Conservation (phyloP, 805 yeast species). For the Candida insectorum region DNA sequence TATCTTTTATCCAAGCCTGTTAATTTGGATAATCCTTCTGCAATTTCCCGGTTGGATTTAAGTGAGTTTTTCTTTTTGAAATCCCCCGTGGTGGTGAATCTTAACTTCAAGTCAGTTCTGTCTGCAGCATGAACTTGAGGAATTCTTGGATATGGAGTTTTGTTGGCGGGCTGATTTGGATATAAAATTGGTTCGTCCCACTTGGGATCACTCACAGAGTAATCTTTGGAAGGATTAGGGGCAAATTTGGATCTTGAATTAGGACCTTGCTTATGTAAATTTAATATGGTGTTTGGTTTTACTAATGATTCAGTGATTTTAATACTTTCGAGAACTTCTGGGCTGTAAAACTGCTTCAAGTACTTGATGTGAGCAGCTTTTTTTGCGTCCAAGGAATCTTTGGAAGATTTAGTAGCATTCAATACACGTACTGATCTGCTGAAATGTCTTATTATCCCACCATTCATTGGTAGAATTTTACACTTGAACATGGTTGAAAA, state of each 20-base stretch:
- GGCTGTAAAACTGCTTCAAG: constrained; percentile 75
- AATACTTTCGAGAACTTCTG: constrained; percentile 77
- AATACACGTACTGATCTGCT: no score
- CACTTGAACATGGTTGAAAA: no score
- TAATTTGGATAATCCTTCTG: constrained; percentile 53
- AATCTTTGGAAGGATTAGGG: constrained; percentile 58
- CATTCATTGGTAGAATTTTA: no score
- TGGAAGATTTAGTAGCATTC: no score
- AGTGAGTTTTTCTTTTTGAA: constrained; percentile 12
- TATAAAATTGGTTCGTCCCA: constrained; percentile 64
- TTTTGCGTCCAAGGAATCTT: no score
- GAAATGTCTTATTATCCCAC: no score
- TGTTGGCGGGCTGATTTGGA: constrained; percentile 46
- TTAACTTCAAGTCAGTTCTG: constrained; percentile 36
- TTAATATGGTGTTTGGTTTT: constrained; percentile 57
- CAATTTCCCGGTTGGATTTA: constrained; percentile 30
- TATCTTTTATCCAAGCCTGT: constrained; percentile 66
- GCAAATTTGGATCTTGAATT: constrained; percentile 49
- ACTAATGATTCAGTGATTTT: constrained; percentile 75
- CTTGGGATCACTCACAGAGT: constrained; percentile 63
- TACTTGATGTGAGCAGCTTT: constrained; percentile 47
- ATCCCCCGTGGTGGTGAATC: constrained; percentile 25
- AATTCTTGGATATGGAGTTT: constrained; percentile 54
- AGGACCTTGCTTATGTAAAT: constrained; percentile 29
- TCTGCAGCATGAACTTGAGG: constrained; percentile 56